Evolutionary conservation across 2,329 filamentous ascomycete genomes (phyloP).

Genomic region (Penicillium sp.): DNA sequence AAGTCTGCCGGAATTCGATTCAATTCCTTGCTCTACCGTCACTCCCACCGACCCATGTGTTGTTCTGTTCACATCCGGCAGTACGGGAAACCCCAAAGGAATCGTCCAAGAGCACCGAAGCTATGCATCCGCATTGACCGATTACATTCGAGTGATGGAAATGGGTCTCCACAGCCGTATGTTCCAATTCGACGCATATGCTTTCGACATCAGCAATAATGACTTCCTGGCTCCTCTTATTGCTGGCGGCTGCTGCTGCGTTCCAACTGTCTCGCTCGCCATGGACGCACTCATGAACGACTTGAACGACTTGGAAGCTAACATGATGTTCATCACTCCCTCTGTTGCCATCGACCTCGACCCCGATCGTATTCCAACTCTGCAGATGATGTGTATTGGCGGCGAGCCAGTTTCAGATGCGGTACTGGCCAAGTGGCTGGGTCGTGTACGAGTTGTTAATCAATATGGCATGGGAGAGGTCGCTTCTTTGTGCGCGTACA

Average conservation of each 20-base stretch:
- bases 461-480: constrained; percentile 32
- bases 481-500: constrained; percentile 26
- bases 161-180: constrained; percentile 21
- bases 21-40: constrained; percentile 6
- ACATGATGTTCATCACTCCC: constrained; percentile 28
- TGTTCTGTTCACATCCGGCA: constrained; percentile 30
- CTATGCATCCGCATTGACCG: constrained; percentile 23
- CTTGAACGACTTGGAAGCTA: constrained; percentile 21
- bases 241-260: constrained; percentile 29
- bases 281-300: constrained; percentile 18
- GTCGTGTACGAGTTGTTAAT: constrained; percentile 21
- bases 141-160: constrained; percentile 20
- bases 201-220: constrained; percentile 32
- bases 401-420: constrained; percentile 29
- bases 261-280: constrained; percentile 18
- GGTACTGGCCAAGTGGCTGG: constrained; percentile 19
- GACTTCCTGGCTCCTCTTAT: constrained; percentile 25
- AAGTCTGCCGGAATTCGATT: neutral
- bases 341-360: constrained; percentile 24
- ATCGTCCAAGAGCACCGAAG: constrained; percentile 28
- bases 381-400: constrained; percentile 27
- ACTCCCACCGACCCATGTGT: constrained; percentile 20
- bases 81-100: constrained; percentile 29
- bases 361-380: constrained; percentile 19
- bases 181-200: constrained; percentile 30